phyloP scores from a whole-genome alignment of 2,329 filamentous ascomycete species.

The Dactylellina sp. region DNA sequence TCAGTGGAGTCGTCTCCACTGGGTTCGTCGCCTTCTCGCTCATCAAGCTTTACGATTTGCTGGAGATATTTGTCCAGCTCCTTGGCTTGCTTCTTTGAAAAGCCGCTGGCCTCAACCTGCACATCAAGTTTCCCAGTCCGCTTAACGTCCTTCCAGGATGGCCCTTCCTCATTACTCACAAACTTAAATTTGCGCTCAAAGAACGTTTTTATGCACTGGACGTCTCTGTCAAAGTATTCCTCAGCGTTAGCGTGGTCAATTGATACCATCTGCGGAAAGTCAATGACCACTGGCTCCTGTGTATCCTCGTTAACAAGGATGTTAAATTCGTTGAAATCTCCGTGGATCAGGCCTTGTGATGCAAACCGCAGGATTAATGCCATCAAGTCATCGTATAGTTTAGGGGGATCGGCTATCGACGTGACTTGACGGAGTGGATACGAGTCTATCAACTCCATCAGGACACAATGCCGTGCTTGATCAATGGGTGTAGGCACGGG shows the following conservation, averaged over 20 bases:
- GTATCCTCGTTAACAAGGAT: constrained; percentile 86
- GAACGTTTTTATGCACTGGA: constrained; percentile 93
- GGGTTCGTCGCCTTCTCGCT: constrained; percentile 63
- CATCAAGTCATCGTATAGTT: constrained; percentile 92
- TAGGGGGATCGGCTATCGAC: constrained; percentile 81
- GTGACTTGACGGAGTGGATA: constrained; percentile 91
- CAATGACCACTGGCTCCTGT: constrained; percentile 80
- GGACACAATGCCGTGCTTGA: constrained; percentile 92
- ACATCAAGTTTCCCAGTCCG: constrained; percentile 80
- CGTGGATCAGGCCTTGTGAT: constrained; percentile 89
- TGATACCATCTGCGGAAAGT: constrained; percentile 98
- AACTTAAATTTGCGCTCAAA: constrained; percentile 92
- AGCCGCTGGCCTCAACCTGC: constrained; percentile 89
- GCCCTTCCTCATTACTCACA: constrained; percentile 81
- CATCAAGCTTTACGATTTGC: constrained; percentile 70
- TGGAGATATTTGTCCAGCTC: constrained; percentile 93
- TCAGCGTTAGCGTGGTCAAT: constrained; percentile 93
- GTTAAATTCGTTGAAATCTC: constrained; percentile 99
- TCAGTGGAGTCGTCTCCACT: constrained; percentile 61
- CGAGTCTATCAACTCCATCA: constrained; percentile 94
- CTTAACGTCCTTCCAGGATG: constrained; percentile 88
- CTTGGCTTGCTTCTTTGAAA: constrained; percentile 96
- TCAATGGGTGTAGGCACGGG: constrained; percentile 87
- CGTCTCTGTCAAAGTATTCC: constrained; percentile 97
- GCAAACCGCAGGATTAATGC: constrained; percentile 85